A percentile compares a stretch with the other conserved stretches of the same genome.
phyloP scores from a whole-genome alignment of 2,329 filamentous ascomycete genomes.

The Diaporthe sp. region DNA sequence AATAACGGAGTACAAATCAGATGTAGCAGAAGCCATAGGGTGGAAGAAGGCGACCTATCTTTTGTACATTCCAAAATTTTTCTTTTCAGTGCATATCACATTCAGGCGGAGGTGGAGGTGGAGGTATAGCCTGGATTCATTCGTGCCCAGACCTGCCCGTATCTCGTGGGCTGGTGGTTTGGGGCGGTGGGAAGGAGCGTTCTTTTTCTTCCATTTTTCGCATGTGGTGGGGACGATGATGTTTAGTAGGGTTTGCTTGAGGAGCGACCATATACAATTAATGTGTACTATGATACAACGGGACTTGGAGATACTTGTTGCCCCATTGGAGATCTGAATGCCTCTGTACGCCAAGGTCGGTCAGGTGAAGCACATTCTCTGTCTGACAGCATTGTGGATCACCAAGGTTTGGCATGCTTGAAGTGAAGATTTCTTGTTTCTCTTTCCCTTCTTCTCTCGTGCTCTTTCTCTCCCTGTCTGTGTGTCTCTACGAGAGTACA shows the following conservation, averaged over 20 bases:
- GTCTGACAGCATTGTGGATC: not conserved
- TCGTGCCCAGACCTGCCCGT: not conserved
- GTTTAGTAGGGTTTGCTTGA: not conserved
- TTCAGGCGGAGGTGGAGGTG: not conserved
- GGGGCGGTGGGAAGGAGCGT: not conserved
- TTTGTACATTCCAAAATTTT: conserved; percentile 21
- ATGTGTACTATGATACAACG: conserved; percentile 32
- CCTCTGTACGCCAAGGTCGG: not conserved
- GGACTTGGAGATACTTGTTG: not conserved
- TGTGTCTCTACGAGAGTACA: not conserved
- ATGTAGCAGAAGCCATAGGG: not conserved
- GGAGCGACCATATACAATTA: conserved; percentile 30
- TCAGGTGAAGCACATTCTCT: not conserved
- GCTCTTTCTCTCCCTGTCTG: not conserved
- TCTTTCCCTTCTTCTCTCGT: not conserved
- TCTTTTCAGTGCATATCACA: conserved; percentile 7
- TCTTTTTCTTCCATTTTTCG: not conserved
- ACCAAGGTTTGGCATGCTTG: not conserved
- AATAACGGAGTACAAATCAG: not conserved
- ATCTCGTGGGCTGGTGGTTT: not conserved
- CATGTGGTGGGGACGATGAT: not conserved
- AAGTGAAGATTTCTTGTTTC: not conserved
- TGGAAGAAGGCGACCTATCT: not conserved
- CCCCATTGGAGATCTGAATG: no score
- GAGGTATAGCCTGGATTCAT: not conserved